Evolutionary conservation across 2,329 filamentous ascomycete genomes (phyloP).

Genomic region (Pseudogymnoascus sp.): DNA sequence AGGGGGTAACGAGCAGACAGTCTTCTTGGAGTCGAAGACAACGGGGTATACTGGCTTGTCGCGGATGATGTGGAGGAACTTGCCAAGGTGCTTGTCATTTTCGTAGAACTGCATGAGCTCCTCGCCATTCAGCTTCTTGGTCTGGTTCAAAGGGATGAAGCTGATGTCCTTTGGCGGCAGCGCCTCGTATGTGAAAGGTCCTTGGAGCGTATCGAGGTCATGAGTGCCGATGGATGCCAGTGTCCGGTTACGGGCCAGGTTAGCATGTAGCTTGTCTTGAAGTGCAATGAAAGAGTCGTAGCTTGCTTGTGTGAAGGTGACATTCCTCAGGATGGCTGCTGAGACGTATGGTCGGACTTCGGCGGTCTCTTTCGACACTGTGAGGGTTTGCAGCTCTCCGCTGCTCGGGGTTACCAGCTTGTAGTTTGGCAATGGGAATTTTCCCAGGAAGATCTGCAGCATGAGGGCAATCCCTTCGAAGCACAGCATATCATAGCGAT

Average conservation of each 20-base stretch:
- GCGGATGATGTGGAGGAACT: slow-evolving; percentile 87
- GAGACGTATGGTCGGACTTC: slow-evolving; percentile 82
- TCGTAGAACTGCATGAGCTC: slow-evolving; percentile 94
- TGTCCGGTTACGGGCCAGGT: slow-evolving; percentile 85
- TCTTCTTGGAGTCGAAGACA: slow-evolving; percentile 81
- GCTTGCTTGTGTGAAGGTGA: slow-evolving; percentile 82
- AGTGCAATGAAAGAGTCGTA: slow-evolving; percentile 97
- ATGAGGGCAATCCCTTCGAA: slow-evolving; percentile 95
- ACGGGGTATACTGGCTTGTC: slow-evolving; percentile 93
- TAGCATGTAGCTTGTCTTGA: slow-evolving; percentile 97
- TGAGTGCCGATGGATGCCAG: slow-evolving; percentile 97
- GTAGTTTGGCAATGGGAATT: slow-evolving; percentile 70
- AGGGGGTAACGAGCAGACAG: slow-evolving; percentile 86
- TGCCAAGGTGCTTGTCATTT: slow-evolving; percentile 83
- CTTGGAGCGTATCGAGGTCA: slow-evolving; percentile 86
- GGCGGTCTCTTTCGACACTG: slow-evolving; percentile 65
- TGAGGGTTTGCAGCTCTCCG: slow-evolving; percentile 71
- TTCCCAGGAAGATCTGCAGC: slow-evolving; percentile 87
- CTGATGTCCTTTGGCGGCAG: slow-evolving; percentile 84
- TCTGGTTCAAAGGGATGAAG: slow-evolving; percentile 87
- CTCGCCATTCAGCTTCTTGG: slow-evolving; percentile 74
- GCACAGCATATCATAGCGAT: slow-evolving; percentile 90
- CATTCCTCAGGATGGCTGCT: slow-evolving; percentile 77
- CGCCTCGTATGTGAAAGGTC: slow-evolving; percentile 95
- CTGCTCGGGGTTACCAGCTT: slow-evolving; percentile 61